Base-by-base conservation (phyloP, 2,329 filamentous ascomycete species). In the Macrophomina tecta region DNA sequence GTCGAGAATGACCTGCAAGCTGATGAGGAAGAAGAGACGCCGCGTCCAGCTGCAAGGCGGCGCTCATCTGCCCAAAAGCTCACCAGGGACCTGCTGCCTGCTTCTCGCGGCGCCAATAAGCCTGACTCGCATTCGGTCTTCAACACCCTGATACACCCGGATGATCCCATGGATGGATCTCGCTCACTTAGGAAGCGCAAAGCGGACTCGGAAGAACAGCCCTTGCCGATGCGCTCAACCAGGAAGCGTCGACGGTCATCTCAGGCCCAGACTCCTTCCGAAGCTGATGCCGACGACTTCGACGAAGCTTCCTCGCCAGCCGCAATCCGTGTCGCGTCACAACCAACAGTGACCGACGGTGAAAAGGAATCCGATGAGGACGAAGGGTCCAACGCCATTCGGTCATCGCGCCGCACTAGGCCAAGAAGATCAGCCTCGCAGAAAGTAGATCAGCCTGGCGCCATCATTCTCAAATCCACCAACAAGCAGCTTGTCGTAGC, bases 181-280 rank as follows among this genome's bases (percentile, higher is more conserved):
- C 89, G 93, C 64, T 87, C 91, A 38, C 81, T 97, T 68, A 87
- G 94, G 68, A 97, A 97, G 80, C 88, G 94, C 64, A 97, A 94
- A 78, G 90, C 92, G 18, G 93, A 92, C 1, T 90, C 91, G 3
- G 83, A 86, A 12, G 86, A 88, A 67, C 83, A 92, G 69, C 84
- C 90, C 70, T 81, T 82, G 16, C 78, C 81, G 16, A 71, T 73
- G 49, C 74, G 79, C 64, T 73, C 75, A 64, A 77, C 74, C 28
- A 75, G 80, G 60, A 84, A 82, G 72, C 80, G 80, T 66, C 77
- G 78, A 51, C 64, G 55, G 8, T 62, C 64, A 12, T 66, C 64
- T 38, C 64, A 66, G 30, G 34, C 55, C 4, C 48, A 53, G 40
- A 66, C 64, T 5, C 55, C 64, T 16, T 74, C 76, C 5, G 76